phyloP scores from a whole-genome alignment of 768 basidiomycete species.

The Lactarius quietus region DNA sequence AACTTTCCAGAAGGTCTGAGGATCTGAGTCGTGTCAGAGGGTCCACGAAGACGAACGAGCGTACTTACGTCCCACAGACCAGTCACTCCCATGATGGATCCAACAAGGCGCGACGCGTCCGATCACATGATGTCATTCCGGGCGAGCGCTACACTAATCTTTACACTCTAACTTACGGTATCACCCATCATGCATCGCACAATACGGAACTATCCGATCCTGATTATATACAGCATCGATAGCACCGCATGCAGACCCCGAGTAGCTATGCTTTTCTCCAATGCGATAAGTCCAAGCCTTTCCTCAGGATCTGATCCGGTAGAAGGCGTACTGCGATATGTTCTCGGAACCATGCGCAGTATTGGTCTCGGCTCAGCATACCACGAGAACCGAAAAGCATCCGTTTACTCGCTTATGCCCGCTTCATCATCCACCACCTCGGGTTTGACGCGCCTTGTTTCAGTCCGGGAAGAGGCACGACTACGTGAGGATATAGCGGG shows the following conservation, averaged over 20 bases:
- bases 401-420: constrained; percentile 59
- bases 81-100: constrained; percentile 21
- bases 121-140: background rate
- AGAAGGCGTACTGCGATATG: constrained; percentile 55
- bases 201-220: no score
- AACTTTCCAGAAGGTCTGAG: constrained; percentile 66
- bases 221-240: no score
- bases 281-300: no score
- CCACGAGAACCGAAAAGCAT: constrained; percentile 78
- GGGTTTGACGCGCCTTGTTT: constrained; percentile 53
- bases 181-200: no score
- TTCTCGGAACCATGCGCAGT: constrained; percentile 57
- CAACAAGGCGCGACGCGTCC: background rate
- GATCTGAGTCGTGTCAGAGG: constrained; percentile 39
- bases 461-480: background rate
- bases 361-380: constrained; percentile 43
- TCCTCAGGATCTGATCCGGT: background rate
- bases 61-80: constrained; percentile 26
- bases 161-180: no score
- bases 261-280: no score
- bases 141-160: no score
- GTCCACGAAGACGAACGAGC: constrained; percentile 28
- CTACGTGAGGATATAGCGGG: background rate
- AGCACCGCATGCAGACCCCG: no score
- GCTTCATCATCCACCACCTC: constrained; percentile 71